Evolutionary conservation across 192 early-diverging fungal species (phyloP).

Genomic region (Obelidium mucronatum): DNA sequence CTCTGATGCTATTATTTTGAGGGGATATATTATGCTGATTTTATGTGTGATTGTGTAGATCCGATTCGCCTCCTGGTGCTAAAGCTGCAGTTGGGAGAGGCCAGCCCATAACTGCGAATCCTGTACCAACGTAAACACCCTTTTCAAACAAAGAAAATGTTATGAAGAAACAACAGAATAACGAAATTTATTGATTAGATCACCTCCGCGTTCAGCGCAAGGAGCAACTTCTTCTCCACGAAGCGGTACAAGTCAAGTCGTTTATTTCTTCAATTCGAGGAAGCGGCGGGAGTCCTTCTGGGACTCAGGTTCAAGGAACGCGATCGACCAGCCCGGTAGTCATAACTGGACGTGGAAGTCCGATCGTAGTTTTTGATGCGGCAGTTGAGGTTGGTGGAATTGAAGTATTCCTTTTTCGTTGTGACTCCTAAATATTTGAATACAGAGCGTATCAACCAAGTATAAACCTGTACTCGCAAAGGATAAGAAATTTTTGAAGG

Average conservation of each 20-base stretch:
- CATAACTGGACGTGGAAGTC: slow-evolving; percentile 36
- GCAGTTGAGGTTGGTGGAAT: slow-evolving; percentile 34
- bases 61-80: no score
- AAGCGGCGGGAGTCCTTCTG: slow-evolving; percentile 22
- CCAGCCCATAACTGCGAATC: no score
- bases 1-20: no score
- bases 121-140: no score
- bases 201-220: background rate
- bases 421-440: no score
- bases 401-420: background rate
- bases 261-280: slow-evolving; percentile 28
- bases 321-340: slow-evolving; percentile 29
- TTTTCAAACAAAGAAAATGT: no score
- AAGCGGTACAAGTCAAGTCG: slow-evolving; percentile 9
- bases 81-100: no score
- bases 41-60: no score
- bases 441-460: slow-evolving; percentile 54
- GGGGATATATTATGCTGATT: no score
- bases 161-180: no score
- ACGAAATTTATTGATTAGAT: no score
- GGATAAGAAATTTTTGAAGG: slow-evolving; percentile 82
- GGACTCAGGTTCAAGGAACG: slow-evolving; percentile 10
- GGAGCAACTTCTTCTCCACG: no score
- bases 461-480: slow-evolving; percentile 82
- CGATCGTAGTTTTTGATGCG: slow-evolving; percentile 43